Percentiles rank a stretch among this genome's conserved stretches.
These are phyloP conservation scores for Yamadazyma blattariae DNA, from an alignment of 1,139 yeast species.

Conservation along the genomic window DNA sequence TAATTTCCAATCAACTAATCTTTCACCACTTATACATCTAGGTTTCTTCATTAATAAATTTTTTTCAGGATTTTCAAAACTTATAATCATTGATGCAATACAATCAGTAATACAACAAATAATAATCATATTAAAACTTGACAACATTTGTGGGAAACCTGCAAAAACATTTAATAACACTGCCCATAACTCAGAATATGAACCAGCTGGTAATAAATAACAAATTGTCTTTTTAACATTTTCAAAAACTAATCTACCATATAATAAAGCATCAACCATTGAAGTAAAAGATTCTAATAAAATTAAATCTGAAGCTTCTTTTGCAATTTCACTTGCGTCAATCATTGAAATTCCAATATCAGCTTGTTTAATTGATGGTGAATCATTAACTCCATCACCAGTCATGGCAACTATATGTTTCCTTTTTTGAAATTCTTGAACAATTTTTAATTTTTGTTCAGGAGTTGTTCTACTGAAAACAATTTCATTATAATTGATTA, in stretches of 20 bases:
- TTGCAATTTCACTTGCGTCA: constrained; percentile 55
- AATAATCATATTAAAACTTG: constrained; percentile 52
- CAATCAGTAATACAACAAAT: constrained; percentile 51
- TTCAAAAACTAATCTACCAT: constrained; percentile 51
- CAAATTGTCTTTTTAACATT: constrained; percentile 49
- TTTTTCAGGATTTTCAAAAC: constrained; percentile 44
- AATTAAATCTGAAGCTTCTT: constrained; percentile 54
- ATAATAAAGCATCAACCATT: constrained; percentile 45
- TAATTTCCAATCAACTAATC: constrained; percentile 40
- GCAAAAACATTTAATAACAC: constrained; percentile 47
- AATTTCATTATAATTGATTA: constrained; percentile 37
- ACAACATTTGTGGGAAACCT: constrained; percentile 51
- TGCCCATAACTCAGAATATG: constrained; percentile 53
- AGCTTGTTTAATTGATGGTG: constrained; percentile 50
- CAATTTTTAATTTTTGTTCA: constrained; percentile 49
- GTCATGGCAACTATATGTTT: constrained; percentile 48
- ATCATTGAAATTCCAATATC: constrained; percentile 53
- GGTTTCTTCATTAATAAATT: constrained; percentile 44
- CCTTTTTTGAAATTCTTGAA: constrained; percentile 45
- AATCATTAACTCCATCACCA: constrained; percentile 55
- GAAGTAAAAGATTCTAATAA: constrained; percentile 43
- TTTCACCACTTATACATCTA: constrained; percentile 40
- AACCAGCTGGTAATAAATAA: constrained; percentile 54
- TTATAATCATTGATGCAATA: constrained; percentile 42
- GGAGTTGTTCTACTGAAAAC: constrained; percentile 56